Evolutionary conservation across 2,329 filamentous ascomycete species (phyloP).

Genomic region (Paecilomyces sp.): DNA sequence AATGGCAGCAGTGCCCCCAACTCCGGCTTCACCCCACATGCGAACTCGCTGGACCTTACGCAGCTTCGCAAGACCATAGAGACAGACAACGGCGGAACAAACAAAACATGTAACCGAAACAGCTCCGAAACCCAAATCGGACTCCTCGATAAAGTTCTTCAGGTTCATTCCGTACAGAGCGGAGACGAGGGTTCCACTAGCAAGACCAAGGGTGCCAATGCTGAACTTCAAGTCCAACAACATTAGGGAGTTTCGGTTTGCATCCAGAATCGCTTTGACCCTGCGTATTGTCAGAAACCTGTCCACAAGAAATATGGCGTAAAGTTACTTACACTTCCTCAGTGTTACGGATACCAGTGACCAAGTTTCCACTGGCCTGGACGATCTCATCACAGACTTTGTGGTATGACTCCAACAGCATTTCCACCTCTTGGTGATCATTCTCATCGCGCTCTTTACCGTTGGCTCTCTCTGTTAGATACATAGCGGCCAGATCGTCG

Average conservation of each 20-base stretch:
- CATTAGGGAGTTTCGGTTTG: slow-evolving; percentile 97
- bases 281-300: slow-evolving; percentile 39
- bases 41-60: slow-evolving; percentile 79
- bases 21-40: slow-evolving; percentile 64
- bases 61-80: slow-evolving; percentile 76
- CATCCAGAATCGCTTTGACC: slow-evolving; percentile 92
- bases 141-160: slow-evolving; percentile 97
- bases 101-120: slow-evolving; percentile 65
- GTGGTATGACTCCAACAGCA: slow-evolving; percentile 94
- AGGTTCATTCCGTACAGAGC: slow-evolving; percentile 99
- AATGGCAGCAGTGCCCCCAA: slow-evolving; percentile 21
- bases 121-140: slow-evolving; percentile 72
- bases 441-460: slow-evolving; percentile 68
- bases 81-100: slow-evolving; percentile 70
- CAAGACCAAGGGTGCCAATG: slow-evolving; percentile 88
- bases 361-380: slow-evolving; percentile 85
- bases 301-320: neutral
- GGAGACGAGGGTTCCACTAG: slow-evolving; percentile 88
- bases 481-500: slow-evolving; percentile 92
- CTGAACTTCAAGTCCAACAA: slow-evolving; percentile 93
- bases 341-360: slow-evolving; percentile 92
- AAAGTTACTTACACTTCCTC: slow-evolving; percentile 76
- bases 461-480: slow-evolving; percentile 78
- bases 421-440: slow-evolving; percentile 93
- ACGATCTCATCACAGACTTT: slow-evolving; percentile 98